Percentiles rank a stretch among this genome's conserved stretches.
Conservation (phyloP, 2,329 filamentous ascomycete species). For the Aspergillaceae sp. region DNA sequence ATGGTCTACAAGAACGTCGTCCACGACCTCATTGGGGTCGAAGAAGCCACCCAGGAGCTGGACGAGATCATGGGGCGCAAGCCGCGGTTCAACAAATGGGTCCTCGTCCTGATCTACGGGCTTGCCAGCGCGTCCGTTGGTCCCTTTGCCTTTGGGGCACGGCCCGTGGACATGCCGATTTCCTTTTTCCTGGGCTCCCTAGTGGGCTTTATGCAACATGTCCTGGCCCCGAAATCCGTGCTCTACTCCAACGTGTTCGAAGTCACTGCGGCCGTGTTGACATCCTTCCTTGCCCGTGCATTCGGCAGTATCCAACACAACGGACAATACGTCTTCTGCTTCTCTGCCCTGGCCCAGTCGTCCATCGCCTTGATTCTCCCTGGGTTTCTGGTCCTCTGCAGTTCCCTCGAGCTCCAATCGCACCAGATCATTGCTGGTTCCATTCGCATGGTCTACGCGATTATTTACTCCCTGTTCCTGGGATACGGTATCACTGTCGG, state of each 20-base stretch:
- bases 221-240: slow-evolving; percentile 64
- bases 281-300: slow-evolving; percentile 57
- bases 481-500: slow-evolving; percentile 62
- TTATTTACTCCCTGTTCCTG: slow-evolving; percentile 60
- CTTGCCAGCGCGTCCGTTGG: slow-evolving; percentile 65
- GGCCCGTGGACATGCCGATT: slow-evolving; percentile 67
- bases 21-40: slow-evolving; percentile 35
- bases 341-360: slow-evolving; percentile 59
- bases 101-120: slow-evolving; percentile 59
- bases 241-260: slow-evolving; percentile 57
- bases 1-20: slow-evolving; percentile 38
- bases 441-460: slow-evolving; percentile 60
- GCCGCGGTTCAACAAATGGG: slow-evolving; percentile 46
- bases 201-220: slow-evolving; percentile 64
- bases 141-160: slow-evolving; percentile 67
- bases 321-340: slow-evolving; percentile 50
- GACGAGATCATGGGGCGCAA: slow-evolving; percentile 47
- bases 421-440: slow-evolving; percentile 58
- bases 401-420: slow-evolving; percentile 55
- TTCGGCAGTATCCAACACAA: slow-evolving; percentile 53
- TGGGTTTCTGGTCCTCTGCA: slow-evolving; percentile 52
- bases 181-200: slow-evolving; percentile 65
- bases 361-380: slow-evolving; percentile 62
- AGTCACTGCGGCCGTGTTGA: slow-evolving; percentile 53
- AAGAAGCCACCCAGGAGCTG: slow-evolving; percentile 33